A percentile compares a stretch with the other conserved stretches of the same genome.
Conservation (phyloP, 1,139 yeast genomes). For the Hemisphaericaspora xylofermentans region DNA sequence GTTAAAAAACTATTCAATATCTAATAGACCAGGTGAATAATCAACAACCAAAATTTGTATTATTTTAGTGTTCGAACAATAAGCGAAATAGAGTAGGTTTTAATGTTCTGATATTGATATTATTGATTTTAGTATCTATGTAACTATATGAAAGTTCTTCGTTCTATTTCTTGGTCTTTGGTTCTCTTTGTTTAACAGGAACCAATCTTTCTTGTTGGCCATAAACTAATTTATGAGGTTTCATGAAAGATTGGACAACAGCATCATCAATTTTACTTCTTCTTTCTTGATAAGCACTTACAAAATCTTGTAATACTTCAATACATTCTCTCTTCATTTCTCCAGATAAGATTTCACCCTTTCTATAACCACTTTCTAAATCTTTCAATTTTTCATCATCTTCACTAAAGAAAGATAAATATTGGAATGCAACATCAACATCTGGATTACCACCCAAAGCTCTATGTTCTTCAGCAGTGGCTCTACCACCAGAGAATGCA, state of each 20-base stretch:
- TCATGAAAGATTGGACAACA: constrained; percentile 73
- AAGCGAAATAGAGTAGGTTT: background rate
- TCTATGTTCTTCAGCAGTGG: constrained; percentile 86
- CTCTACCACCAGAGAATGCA: constrained; percentile 95
- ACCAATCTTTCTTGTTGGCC: constrained; percentile 73
- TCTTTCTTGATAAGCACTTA: constrained; percentile 75
- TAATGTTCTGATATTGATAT: background rate
- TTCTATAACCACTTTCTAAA: constrained; percentile 64
- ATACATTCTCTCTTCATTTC: constrained; percentile 92
- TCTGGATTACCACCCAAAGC: constrained; percentile 90
- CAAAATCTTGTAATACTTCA: constrained; percentile 74
- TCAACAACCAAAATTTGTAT: background rate
- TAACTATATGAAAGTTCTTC: constrained; percentile 1
- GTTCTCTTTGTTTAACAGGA: constrained; percentile 57
- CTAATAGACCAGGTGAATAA: no score
- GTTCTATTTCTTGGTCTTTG: constrained; percentile 19
- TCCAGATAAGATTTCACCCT: constrained; percentile 85
- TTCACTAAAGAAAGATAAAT: constrained; percentile 81
- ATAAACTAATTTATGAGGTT: constrained; percentile 76
- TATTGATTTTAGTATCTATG: background rate
- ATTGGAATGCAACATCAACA: constrained; percentile 93
- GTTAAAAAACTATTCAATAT: constrained; percentile 23
- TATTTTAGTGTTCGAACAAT: background rate
- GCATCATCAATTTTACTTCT: constrained; percentile 68
- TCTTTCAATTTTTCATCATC: constrained; percentile 78